Base-by-base conservation (phyloP, 2,329 filamentous ascomycete species). In the Epichloe scottii region DNA sequence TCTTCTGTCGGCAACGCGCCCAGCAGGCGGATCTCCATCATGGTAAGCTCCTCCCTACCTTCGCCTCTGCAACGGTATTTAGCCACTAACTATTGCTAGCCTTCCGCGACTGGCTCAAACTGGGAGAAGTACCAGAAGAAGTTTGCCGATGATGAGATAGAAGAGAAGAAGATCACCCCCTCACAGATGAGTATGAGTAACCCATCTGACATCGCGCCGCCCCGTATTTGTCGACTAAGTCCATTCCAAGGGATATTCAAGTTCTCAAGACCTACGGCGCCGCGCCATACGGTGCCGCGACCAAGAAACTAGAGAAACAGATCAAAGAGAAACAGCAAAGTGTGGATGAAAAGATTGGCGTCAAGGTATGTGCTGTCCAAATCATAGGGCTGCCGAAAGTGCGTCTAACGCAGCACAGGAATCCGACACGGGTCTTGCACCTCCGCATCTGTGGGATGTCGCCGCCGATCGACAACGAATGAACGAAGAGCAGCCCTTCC, bases 51-150 rank as follows among this genome's bases (percentile, higher is more conserved):
- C 23, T 35, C 26, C 10, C 33, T 14, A 34, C 35, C 5, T 14
- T 23, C n/a, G 11, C n/a, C 21, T 40, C 35, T 14, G 15, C 41
- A 55, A 49, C 26, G 39, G 52, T 42, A 48, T 35, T 44, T 34
- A 51, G 50, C 38, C 54, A 56, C 59, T 66, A 56, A 66, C 56
- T 39, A 19, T 42, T 23, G 53, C 49, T 81, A 96, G 90, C 90
- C 90, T 78, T 91, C 87, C 75, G 91, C 93, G 71, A 95, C 86
- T 63, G 93, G 93, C 68, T 74, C 79, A 71, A 88, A 82, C 79
- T 98, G 93, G 93, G 93, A 98, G 79, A 97, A 97, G 77, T 97
- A 95, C 78, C 81, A 87, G 75, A 96, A 97, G 79, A 90, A 84
- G 66, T 98, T 88, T 66, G 91, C 85, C 66, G 93, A 98, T 66